Evolutionary conservation across 2,329 filamentous ascomycete genomes (phyloP), one percentile per base, ranked within the genome.

Genomic region (Phoma sp.): DNA sequence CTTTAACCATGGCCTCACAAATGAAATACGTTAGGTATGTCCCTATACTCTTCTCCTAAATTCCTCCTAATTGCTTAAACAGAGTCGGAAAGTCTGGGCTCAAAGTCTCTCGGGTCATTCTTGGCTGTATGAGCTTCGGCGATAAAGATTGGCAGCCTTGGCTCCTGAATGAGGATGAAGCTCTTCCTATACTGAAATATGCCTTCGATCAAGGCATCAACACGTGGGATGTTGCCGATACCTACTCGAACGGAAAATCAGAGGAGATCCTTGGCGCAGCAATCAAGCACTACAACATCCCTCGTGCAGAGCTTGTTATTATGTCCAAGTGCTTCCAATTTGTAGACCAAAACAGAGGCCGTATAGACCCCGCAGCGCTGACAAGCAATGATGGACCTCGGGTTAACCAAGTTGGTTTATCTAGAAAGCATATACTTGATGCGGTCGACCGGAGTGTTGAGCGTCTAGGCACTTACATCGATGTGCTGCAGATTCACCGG

Each of bases 401-500:
- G 38, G 70, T 75, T 2, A 77, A 77, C 42, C 68, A 65, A 10
- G 66, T 69, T 48, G 76, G 75, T 0, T 53, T 77, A 14, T 68
- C 62, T 46, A 64, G 75, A 23, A 85, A 29, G 38, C 71, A 75
- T 40, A 77, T 78, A 18, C 69, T 78, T 42, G 73, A 76, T 30
- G 75, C 75, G 0, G 76, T 78, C 0, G 81, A 88, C 23, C 77
- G 73, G 18, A 84, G 81, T 57, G 69, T 84, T 3, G 25, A 28
- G 9, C 4, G 25, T 11, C 15, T 42, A 11, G 38, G 38, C 3
- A 42, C 23, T 4, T 86, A 86, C 68, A 81, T 85, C 56, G 83
- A 87, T 58, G 77, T 85, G 14, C 75, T 85, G 3, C 83, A 86
- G 65, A 81, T 87, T 43, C 85, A 87, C 62, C 78, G 84, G 1